phyloP scores from a whole-genome alignment of 805 yeast genomes.

The Kuraishia borneana region DNA sequence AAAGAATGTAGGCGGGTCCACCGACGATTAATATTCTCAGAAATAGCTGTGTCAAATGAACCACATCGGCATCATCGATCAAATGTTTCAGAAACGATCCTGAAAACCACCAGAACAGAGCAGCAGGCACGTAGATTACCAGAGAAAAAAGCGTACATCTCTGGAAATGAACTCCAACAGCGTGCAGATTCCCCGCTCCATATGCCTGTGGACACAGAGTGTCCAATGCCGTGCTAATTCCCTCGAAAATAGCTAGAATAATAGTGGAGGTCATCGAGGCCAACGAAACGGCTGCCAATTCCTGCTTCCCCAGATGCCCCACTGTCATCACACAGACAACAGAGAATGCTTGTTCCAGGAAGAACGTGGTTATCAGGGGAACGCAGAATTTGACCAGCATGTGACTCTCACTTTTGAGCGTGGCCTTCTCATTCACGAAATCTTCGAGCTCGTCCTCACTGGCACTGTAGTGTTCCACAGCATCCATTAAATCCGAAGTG shows the following conservation, averaged over 20 bases:
- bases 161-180: conserved; percentile 59
- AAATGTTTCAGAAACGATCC: conserved; percentile 31
- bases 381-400: conserved; percentile 28
- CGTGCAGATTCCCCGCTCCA: conserved; percentile 51
- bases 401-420: conserved; percentile 16
- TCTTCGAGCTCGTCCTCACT: conserved; percentile 17
- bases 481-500: conserved; percentile 9
- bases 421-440: conserved; percentile 16
- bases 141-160: conserved; percentile 58
- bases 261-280: conserved; percentile 76
- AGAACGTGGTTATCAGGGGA: conserved; percentile 56
- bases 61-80: conserved; percentile 32
- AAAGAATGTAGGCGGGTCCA: conserved; percentile 62
- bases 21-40: conserved; percentile 47
- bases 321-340: conserved; percentile 73
- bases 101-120: conserved; percentile 53
- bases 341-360: conserved; percentile 61
- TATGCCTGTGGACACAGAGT: conserved; percentile 74
- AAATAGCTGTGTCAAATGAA: conserved; percentile 44
- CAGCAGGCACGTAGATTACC: conserved; percentile 46
- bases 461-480: conserved; percentile 5
- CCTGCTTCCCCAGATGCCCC: conserved; percentile 60
- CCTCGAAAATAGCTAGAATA: conserved; percentile 63
- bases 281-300: conserved; percentile 66
- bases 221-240: conserved; percentile 65